A percentile compares a stretch with the other conserved stretches of the same genome.
Evolutionary conservation across 257 asterid species (phyloP).

Genomic region (Penstemon barbatus): DNA sequence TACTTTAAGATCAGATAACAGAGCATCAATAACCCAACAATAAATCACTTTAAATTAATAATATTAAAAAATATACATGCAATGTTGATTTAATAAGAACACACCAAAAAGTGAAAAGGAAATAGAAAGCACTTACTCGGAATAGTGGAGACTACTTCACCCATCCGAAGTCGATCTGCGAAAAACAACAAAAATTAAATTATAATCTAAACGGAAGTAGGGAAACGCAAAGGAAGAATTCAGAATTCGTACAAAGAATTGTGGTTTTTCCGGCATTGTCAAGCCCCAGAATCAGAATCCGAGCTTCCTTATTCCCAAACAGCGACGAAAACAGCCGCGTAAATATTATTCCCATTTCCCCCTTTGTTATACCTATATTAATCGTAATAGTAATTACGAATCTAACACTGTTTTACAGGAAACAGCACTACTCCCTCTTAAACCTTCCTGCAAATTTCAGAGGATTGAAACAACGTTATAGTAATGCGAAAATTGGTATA

Average conservation of each 20-base stretch:
- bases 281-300: constrained; percentile 92
- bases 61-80: not conserved
- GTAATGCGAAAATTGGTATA: too few species aligned
- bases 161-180: constrained; percentile 98
- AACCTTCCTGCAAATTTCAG: too few species aligned
- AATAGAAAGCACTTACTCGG: constrained; percentile 60
- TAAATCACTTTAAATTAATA: too few species aligned
- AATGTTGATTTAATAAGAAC: not conserved
- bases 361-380: constrained; percentile 1
- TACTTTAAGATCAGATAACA: too few species aligned
- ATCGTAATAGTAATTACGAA: too few species aligned
- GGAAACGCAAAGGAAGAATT: not conserved
- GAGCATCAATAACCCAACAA: too few species aligned
- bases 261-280: constrained; percentile 99
- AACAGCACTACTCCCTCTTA: too few species aligned
- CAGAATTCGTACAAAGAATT: constrained; percentile 61
- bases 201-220: constrained; percentile 2
- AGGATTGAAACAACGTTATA: too few species aligned
- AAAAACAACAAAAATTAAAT: not conserved
- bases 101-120: not conserved
- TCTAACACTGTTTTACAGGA: too few species aligned
- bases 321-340: constrained; percentile 80
- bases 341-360: constrained; percentile 75
- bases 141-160: constrained; percentile 95
- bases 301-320: constrained; percentile 94